These are phyloP conservation scores for Vigna hirtella DNA, from an alignment of 306 rosid genomes.

Conservation along the genomic window DNA sequence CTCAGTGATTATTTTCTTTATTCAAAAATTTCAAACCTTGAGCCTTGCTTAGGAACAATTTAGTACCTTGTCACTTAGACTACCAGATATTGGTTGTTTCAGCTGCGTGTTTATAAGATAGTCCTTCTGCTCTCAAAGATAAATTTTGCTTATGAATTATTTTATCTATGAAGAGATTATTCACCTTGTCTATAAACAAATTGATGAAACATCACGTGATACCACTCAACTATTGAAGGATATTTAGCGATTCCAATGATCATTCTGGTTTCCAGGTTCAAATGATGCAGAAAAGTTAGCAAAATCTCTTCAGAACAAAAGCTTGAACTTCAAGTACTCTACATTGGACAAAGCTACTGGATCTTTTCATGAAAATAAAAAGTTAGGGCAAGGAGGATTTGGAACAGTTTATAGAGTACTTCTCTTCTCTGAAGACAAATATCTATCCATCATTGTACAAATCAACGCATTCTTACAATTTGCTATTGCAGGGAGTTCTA, in stretches of 20 bases:
- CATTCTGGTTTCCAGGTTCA: conserved; percentile 58
- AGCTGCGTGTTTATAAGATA: background rate
- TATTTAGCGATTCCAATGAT: conserved; percentile 27
- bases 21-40: background rate
- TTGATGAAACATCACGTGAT: background rate
- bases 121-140: background rate
- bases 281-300: conserved; percentile 69
- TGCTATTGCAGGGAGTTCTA: conserved; percentile 58
- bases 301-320: conserved; percentile 69
- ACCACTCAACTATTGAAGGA: conserved; percentile 9
- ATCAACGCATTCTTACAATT: conserved; percentile 23
- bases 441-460: conserved; percentile 3
- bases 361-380: conserved; percentile 66
- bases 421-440: conserved; percentile 36
- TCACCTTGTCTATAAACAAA: conserved; percentile 24
- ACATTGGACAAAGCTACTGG: conserved; percentile 86
- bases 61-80: background rate
- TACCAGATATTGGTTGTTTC: background rate
- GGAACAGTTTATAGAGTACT: conserved; percentile 91
- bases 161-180: background rate
- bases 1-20: background rate
- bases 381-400: conserved; percentile 96
- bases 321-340: conserved; percentile 90
- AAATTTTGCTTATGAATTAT: background rate
- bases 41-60: background rate